Conservation (phyloP, 2,329 filamentous ascomycete genomes). For the Pseudocercospora macadamiae region DNA sequence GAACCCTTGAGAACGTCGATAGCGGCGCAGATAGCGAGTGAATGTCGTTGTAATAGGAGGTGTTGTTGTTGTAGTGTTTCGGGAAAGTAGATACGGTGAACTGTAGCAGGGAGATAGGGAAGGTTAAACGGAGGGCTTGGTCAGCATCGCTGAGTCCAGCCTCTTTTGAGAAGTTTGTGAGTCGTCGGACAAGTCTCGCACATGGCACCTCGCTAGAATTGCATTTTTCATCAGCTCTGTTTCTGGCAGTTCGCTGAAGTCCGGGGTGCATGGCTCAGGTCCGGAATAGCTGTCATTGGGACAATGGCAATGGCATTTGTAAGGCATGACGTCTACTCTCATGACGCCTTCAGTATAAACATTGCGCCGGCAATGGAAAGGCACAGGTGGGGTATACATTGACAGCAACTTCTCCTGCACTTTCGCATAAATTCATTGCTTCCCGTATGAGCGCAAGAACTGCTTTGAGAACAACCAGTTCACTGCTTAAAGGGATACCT, state of each 20-base stretch:
- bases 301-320: slow-evolving; percentile 6
- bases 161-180: too few species aligned
- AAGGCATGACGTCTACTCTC: slow-evolving; percentile 1
- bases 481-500: neutral
- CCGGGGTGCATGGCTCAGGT: neutral
- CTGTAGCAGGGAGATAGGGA: too few species aligned
- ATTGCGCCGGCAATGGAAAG: neutral
- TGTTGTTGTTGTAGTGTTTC: too few species aligned
- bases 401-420: neutral
- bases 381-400: neutral
- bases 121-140: too few species aligned
- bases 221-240: neutral
- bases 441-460: slow-evolving; percentile 4
- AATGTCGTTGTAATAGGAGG: too few species aligned
- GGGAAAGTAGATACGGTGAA: too few species aligned
- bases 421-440: neutral
- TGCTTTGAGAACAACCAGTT: neutral
- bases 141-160: too few species aligned
- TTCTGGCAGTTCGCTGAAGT: neutral
- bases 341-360: neutral
- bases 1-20: too few species aligned
- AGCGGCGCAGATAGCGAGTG: too few species aligned
- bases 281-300: neutral
- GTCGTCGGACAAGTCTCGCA: too few species aligned
- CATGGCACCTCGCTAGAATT: too few species aligned